phyloP scores from a whole-genome alignment of 305 asterid species.

The Solanum hybrid region DNA sequence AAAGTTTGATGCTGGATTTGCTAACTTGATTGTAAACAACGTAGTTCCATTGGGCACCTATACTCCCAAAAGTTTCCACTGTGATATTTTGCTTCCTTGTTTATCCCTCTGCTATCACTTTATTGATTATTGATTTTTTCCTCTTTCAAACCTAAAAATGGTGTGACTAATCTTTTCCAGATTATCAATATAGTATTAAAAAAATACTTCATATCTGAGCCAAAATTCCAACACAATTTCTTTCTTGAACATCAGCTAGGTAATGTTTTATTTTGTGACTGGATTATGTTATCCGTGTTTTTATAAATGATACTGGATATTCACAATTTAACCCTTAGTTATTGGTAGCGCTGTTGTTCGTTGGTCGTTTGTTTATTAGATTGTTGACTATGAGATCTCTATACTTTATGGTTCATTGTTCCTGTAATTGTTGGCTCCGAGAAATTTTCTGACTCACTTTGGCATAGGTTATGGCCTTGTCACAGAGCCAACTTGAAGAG shows the following conservation, averaged over 20 bases:
- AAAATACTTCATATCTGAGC: neutral
- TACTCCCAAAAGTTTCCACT: neutral
- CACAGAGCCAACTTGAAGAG: conserved; percentile 88
- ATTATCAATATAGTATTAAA: neutral
- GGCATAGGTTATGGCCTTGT: conserved; percentile 68
- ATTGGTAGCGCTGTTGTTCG: neutral
- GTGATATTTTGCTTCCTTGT: neutral
- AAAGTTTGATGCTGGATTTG: neutral
- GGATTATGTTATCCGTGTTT: neutral
- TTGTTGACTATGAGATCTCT: neutral
- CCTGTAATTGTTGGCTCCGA: neutral
- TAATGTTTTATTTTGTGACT: neutral
- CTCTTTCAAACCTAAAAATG: neutral
- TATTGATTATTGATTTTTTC: neutral
- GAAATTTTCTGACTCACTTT: neutral
- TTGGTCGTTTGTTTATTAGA: neutral
- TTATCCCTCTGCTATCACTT: neutral
- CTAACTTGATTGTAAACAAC: neutral
- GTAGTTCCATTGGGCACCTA: neutral
- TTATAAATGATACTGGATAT: neutral
- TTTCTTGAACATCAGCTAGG: neutral
- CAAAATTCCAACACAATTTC: neutral
- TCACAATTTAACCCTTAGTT: neutral
- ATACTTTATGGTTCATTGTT: neutral
- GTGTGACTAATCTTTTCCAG: neutral